phyloP scores from a whole-genome alignment of 1,139 yeast genomes.

The Blastobotrys malaysiensis region DNA sequence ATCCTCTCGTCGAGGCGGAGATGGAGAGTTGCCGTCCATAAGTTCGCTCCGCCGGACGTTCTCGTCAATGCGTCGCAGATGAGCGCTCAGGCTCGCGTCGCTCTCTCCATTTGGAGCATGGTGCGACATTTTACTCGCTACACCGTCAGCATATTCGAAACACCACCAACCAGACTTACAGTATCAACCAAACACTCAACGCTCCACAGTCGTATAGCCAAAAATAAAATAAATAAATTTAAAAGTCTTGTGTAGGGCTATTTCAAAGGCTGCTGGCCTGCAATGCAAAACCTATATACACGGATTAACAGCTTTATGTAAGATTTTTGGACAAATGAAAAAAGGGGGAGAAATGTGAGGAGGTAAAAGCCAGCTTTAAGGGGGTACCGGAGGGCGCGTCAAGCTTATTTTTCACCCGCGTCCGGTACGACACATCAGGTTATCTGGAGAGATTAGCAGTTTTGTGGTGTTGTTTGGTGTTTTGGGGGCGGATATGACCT shows the following conservation, averaged over 20 bases:
- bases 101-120: neutral
- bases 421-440: neutral
- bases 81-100: neutral
- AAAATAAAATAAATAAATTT: neutral
- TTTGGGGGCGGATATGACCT: too few species aligned
- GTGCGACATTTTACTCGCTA: neutral
- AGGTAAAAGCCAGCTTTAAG: neutral
- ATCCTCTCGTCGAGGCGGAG: neutral
- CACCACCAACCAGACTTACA: neutral
- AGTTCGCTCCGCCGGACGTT: neutral
- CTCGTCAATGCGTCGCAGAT: neutral
- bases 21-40: neutral
- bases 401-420: neutral
- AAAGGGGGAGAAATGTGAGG: neutral
- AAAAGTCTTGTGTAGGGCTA: neutral
- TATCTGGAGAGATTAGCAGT: neutral
- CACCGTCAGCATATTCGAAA: neutral
- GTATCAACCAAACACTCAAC: neutral
- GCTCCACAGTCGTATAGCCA: neutral
- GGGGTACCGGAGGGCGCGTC: conserved; percentile 1
- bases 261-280: neutral
- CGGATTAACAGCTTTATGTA: neutral
- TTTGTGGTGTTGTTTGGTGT: too few species aligned
- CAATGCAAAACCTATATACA: neutral
- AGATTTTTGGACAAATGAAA: neutral